Percentiles rank a stretch among this genome's conserved stretches.
Evolutionary conservation across 2,329 filamentous ascomycete species (phyloP).

Genomic region (Aspergillus clavatus): DNA sequence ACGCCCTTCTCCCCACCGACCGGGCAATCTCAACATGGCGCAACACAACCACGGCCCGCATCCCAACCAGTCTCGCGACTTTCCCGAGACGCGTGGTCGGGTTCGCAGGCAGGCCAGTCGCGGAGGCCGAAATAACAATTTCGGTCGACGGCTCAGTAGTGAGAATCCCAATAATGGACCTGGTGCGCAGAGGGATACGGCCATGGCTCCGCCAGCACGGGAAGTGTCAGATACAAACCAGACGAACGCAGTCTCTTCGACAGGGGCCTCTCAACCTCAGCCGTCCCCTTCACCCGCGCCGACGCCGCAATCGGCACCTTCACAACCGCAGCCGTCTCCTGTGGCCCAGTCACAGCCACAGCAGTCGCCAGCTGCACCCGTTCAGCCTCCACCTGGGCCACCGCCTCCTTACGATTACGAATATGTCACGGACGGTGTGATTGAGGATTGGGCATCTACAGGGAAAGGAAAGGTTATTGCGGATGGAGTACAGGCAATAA

Average conservation of each 20-base stretch:
- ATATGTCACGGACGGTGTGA: conserved; percentile 65
- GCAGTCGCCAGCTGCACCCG: conserved; percentile 10
- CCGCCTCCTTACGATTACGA: conserved; percentile 62
- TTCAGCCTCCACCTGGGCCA: conserved; percentile 18
- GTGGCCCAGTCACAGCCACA: conserved; percentile 18
- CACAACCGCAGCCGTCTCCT: conserved; percentile 12
- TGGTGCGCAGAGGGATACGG: conserved; percentile 24
- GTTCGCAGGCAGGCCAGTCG: conserved; percentile 35
- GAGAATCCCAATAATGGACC: conserved; percentile 36
- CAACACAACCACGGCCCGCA: conserved; percentile 45
- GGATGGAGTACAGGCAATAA: conserved; percentile 59
- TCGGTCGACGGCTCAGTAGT: conserved; percentile 31
- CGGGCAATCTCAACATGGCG: conserved; percentile 47
- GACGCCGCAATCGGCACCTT: conserved; percentile 8
- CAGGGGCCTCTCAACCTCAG: conserved; percentile 11
- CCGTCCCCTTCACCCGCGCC: conserved; percentile 19
- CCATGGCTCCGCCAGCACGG: conserved; percentile 31
- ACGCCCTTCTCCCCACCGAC: conserved; percentile 46
- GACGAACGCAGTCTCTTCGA: conserved; percentile 24
- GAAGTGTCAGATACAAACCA: conserved; percentile 27
- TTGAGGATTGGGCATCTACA: conserved; percentile 62
- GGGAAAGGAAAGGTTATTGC: conserved; percentile 65
- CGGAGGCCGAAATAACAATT: conserved; percentile 32
- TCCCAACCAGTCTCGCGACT: conserved; percentile 32
- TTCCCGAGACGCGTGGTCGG: conserved; percentile 36